Base-by-base conservation (phyloP, 768 basidiomycete species). In the Boletus sp. region DNA sequence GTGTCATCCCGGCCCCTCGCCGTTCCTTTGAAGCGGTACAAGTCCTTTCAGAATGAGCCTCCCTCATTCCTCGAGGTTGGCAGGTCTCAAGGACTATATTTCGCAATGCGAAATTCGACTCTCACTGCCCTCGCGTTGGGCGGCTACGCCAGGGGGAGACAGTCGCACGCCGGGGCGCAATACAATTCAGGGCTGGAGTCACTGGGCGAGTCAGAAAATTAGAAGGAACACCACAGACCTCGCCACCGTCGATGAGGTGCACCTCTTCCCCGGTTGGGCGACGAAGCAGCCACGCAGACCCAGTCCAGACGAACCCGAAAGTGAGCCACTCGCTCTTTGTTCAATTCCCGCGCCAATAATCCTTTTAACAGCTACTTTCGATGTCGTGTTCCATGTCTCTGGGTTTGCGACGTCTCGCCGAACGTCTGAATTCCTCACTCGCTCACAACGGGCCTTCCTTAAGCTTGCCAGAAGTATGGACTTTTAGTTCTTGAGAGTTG, bases 201-300 rank as follows among this genome's bases (percentile, higher is more conserved):
- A 80, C 25, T 88, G 87, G 85, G 83, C 85, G 5, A 78, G 80
- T 4, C 76, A 83, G 70, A 86, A 79, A 65, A 74, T 83, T 1
- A 72, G 65, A 46, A 69, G 69, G 13, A 64, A 64, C 47, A 59
- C 67, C 44, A 5, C 50, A 15, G 60, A 64, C 32, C 43, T 57
- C 34, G 51, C 60, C n/a, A 70, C 58, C 30, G 40, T 65, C 17
- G 84, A 87, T 59, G 74, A 75, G 38, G 63, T 88, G 4, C 74
- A 77, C 17, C 64, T 91, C 23, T 92, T 93, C 70, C 91, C 91
- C 5, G 89, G 91, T 2, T 93, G 90, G 88, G 91, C 90, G 3
- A 78, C 80, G 7, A 75, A 81, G 48, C 71, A 80, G 29, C 83
- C 81, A 63, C 69, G 58, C 15, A 61, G 54, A 43, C 59, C 57